These are phyloP conservation scores for Flaveria trinervia DNA, from an alignment of 129 eudicot genomes.

Conservation along the genomic window DNA sequence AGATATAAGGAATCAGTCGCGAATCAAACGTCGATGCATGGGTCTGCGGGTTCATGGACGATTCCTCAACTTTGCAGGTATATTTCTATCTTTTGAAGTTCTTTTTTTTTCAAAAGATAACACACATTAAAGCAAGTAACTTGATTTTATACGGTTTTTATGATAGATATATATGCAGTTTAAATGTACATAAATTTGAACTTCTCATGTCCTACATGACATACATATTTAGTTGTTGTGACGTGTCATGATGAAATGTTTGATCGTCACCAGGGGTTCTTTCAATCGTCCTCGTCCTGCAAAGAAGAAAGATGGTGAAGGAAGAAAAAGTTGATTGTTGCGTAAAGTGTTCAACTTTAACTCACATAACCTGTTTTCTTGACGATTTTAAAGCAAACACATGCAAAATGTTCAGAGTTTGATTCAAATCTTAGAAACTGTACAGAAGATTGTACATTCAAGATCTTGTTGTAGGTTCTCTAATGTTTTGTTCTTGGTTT, in stretches of 20 bases:
- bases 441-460: slow-evolving; percentile 22
- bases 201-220: not conserved
- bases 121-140: not conserved
- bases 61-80: slow-evolving; percentile 58
- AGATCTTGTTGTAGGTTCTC: slow-evolving; percentile 1
- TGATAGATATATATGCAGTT: not conserved
- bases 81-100: not conserved
- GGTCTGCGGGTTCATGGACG: slow-evolving; percentile 35
- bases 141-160: not conserved
- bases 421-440: slow-evolving; percentile 14
- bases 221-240: not conserved
- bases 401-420: slow-evolving; percentile 8
- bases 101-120: not conserved
- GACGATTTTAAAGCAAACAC: slow-evolving; percentile 7
- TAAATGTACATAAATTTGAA: not conserved
- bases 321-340: slow-evolving; percentile 25
- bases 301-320: slow-evolving; percentile 26
- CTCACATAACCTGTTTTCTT: not conserved
- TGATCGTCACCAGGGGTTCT: slow-evolving; percentile 34
- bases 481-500: not conserved
- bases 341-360: not conserved
- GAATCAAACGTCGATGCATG: slow-evolving; percentile 3
- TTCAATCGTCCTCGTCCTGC: slow-evolving; percentile 30
- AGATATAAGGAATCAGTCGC: slow-evolving; percentile 32
- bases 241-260: not conserved